phyloP scores from a whole-genome alignment of 2,329 filamentous ascomycete genomes.

The Podosphaera leucotricha region DNA sequence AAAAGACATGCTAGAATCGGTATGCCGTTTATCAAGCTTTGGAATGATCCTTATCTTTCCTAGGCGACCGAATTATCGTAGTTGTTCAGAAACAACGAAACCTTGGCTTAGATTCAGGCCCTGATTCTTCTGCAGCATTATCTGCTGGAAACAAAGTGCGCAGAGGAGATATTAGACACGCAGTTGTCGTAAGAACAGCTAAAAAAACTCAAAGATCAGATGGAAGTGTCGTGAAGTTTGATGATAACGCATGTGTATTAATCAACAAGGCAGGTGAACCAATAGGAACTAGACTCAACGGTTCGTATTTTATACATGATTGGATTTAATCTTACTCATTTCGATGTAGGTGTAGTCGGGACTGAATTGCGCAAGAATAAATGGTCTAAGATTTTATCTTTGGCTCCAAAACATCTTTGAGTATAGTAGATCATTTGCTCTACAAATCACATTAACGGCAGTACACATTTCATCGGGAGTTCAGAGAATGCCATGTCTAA shows the following conservation, averaged over 20 bases:
- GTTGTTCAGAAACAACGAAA: slow-evolving; percentile 91
- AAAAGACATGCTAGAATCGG: slow-evolving; percentile 75
- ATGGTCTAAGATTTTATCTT: slow-evolving; percentile 94
- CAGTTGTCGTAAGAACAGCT: slow-evolving; percentile 74
- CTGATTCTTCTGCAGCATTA: slow-evolving; percentile 47
- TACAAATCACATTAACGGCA: no score
- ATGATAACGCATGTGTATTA: slow-evolving; percentile 93
- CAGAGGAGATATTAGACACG: slow-evolving; percentile 87
- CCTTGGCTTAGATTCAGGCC: slow-evolving; percentile 41
- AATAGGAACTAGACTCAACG: slow-evolving; percentile 77
- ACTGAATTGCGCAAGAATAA: slow-evolving; percentile 73
- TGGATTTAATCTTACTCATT: slow-evolving; percentile 4
- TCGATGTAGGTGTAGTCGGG: slow-evolving; percentile 50
- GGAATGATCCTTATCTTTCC: neutral
- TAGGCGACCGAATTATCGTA: slow-evolving; percentile 89
- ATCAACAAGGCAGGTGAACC: slow-evolving; percentile 95
- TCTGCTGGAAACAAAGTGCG: slow-evolving; percentile 77
- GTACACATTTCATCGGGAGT: no score
- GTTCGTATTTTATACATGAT: slow-evolving; percentile 18
- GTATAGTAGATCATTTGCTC: no score
- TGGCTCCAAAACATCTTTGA: slow-evolving; percentile 66
- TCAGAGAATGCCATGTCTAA: no score
- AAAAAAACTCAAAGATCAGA: slow-evolving; percentile 75
- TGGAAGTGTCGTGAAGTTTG: slow-evolving; percentile 77
- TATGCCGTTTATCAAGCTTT: slow-evolving; percentile 21